A percentile compares a stretch with the other conserved stretches of the same genome.
Conservation (phyloP, 1,284 basidiomycete genomes). For the Mycena citricolor region DNA sequence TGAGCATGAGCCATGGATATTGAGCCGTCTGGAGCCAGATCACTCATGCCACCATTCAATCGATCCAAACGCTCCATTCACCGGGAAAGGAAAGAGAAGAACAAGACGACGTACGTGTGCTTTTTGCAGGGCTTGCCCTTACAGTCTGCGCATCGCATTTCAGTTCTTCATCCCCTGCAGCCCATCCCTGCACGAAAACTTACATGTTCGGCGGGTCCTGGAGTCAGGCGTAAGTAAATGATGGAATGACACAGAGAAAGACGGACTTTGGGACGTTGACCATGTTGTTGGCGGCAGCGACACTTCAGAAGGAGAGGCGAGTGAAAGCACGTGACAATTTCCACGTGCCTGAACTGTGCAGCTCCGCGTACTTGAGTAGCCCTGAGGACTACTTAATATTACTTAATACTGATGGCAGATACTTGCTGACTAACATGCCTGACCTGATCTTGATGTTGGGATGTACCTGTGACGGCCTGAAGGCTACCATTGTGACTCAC, state of each 20-base stretch:
- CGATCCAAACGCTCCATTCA: neutral
- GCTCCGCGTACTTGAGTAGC: too few relatives aligned
- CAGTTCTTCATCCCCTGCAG: neutral
- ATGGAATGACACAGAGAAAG: constrained; percentile 8
- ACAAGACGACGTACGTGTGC: constrained; percentile 79
- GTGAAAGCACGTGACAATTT: constrained; percentile 9
- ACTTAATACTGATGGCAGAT: too few relatives aligned
- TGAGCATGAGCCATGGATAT: neutral
- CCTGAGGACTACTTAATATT: too few relatives aligned
- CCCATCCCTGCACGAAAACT: constrained; percentile 36
- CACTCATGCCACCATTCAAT: too few relatives aligned
- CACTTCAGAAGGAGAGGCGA: neutral
- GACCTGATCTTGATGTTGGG: too few relatives aligned
- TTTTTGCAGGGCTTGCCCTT: constrained; percentile 98
- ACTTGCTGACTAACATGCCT: too few relatives aligned
- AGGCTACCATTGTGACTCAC: too few relatives aligned
- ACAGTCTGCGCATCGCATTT: constrained; percentile 65
- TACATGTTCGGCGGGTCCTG: constrained; percentile 84
- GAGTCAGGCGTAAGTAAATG: constrained; percentile 28
- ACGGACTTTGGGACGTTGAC: constrained; percentile 91
- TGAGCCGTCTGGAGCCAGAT: constrained; percentile 1
- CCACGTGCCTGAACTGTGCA: neutral
- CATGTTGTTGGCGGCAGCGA: constrained; percentile 58
- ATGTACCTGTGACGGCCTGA: too few relatives aligned
- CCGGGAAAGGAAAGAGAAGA: neutral